A percentile compares a stretch with the other conserved stretches of the same genome.
Evolutionary conservation across 139 green algal species (phyloP).

Genomic region (Choricystis sp.): DNA sequence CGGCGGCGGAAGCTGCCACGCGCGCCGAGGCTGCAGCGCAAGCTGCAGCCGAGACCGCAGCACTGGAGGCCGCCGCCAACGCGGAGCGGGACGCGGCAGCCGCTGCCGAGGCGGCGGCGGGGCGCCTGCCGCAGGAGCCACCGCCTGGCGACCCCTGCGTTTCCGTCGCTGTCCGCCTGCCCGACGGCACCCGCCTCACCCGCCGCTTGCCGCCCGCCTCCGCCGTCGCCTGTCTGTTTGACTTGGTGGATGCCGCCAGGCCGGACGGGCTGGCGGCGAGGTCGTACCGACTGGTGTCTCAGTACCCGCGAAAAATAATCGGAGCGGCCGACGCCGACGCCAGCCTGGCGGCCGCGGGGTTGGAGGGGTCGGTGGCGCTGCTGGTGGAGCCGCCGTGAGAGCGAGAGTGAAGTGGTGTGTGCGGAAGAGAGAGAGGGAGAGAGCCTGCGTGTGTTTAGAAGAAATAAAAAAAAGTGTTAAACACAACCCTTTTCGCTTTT

Average conservation of each 20-base stretch:
- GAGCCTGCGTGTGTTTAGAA: too few relatives aligned
- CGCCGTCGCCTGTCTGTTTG: background rate
- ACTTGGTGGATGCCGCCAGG: background rate
- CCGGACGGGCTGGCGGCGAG: background rate
- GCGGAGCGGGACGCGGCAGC: background rate
- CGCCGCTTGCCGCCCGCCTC: conserved; percentile 11
- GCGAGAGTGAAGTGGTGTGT: background rate
- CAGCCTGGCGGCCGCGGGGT: background rate
- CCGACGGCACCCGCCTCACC: conserved; percentile 23
- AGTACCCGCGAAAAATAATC: background rate
- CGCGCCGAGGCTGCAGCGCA: background rate
- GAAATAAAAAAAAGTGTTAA: background rate
- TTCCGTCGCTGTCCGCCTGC: conserved; percentile 27
- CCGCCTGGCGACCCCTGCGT: conserved; percentile 8
- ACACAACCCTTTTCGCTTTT: background rate
- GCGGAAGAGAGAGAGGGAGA: background rate
- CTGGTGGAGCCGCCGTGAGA: background rate
- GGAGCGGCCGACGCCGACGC: background rate
- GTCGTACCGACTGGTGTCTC: background rate
- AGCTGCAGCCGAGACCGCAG: background rate
- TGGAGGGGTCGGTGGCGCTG: background rate
- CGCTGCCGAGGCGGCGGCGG: conserved; percentile 1
- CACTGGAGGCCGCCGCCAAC: background rate
- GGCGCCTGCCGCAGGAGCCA: conserved; percentile 23
- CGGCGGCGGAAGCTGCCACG: conserved; percentile 9